A percentile compares a stretch with the other conserved stretches of the same genome.
Evolutionary conservation across 371 early-diverging fungal species (phyloP).

Genomic region (Choanephora cucurbitarum): DNA sequence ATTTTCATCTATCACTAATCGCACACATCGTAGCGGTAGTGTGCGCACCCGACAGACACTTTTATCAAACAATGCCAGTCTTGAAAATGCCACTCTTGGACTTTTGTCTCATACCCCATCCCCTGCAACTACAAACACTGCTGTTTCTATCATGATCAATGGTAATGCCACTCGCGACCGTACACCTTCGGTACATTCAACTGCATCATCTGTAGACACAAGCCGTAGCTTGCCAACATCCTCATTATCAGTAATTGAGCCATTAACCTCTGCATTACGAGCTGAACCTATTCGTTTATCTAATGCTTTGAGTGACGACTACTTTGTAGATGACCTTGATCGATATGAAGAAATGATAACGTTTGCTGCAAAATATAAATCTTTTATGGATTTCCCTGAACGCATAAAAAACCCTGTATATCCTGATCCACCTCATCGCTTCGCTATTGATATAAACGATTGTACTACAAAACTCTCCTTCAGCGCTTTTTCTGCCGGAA

Average conservation of each 20-base stretch:
- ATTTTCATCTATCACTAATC: neutral
- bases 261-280: slow-evolving; percentile 42
- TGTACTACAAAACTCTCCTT: neutral
- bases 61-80: slow-evolving; percentile 13
- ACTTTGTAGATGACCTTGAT: slow-evolving; percentile 58
- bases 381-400: slow-evolving; percentile 22
- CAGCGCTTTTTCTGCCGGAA: slow-evolving; percentile 31
- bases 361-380: slow-evolving; percentile 58
- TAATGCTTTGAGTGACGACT: slow-evolving; percentile 35
- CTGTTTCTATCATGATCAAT: neutral
- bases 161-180: slow-evolving; percentile 35
- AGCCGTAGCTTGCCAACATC: slow-evolving; percentile 31
- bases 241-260: slow-evolving; percentile 10
- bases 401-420: slow-evolving; percentile 27
- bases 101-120: slow-evolving; percentile 8
- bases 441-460: slow-evolving; percentile 35
- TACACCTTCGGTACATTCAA: slow-evolving; percentile 49
- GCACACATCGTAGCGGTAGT: slow-evolving; percentile 9
- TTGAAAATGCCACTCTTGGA: slow-evolving; percentile 12
- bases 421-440: slow-evolving; percentile 22
- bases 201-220: slow-evolving; percentile 46
- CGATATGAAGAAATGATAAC: slow-evolving; percentile 57
- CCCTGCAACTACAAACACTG: neutral
- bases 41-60: slow-evolving; percentile 19
- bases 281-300: slow-evolving; percentile 60